These are phyloP conservation scores for Boletales sp. DNA, from an alignment of 768 basidiomycete genomes.

Conservation along the genomic window DNA sequence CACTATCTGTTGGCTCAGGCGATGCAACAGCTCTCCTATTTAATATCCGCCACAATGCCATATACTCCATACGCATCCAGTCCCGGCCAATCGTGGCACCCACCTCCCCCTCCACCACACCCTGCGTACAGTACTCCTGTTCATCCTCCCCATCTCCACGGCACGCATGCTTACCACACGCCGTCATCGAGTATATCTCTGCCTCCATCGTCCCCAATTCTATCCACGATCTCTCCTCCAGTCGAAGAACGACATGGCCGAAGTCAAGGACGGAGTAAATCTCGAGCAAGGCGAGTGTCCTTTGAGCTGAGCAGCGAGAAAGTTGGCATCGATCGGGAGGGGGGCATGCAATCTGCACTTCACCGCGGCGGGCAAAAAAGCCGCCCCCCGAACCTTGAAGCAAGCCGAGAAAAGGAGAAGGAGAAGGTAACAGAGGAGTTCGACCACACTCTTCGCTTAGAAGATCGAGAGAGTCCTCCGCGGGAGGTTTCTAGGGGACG, in stretches of 20 bases:
- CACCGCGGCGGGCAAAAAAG: constrained; percentile 3
- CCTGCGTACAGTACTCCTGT: constrained; percentile 5
- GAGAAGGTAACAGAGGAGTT: constrained; percentile 9
- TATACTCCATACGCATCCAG: constrained; percentile 16
- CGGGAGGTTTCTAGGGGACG: constrained; percentile 17
- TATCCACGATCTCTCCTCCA: constrained; percentile 36
- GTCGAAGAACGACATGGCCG: constrained; percentile 32
- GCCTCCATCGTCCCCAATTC: constrained; percentile 52
- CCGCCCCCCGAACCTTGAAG: constrained; percentile 5
- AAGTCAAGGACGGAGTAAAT: constrained; percentile 45
- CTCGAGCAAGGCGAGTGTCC: constrained; percentile 54
- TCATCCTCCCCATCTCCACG: constrained; percentile 16
- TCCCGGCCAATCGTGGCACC: constrained; percentile 23
- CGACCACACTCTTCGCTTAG: constrained; percentile 6
- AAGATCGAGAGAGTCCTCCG: constrained; percentile 11
- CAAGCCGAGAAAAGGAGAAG: constrained; percentile 15
- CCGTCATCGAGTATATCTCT: constrained; percentile 44
- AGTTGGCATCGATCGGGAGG: constrained; percentile 1
- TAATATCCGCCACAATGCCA: constrained; percentile 32
- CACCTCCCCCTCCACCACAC: constrained; percentile 5
- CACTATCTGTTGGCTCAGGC: constrained; percentile 38
- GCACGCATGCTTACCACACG: constrained; percentile 15
- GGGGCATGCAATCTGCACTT: constrained; percentile 3
- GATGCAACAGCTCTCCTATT: constrained; percentile 39
- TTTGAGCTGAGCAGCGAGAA: constrained; percentile 43